These are phyloP conservation scores for Flaveria bidentis DNA, from an alignment of 129 eudicot genomes.

Conservation along the genomic window DNA sequence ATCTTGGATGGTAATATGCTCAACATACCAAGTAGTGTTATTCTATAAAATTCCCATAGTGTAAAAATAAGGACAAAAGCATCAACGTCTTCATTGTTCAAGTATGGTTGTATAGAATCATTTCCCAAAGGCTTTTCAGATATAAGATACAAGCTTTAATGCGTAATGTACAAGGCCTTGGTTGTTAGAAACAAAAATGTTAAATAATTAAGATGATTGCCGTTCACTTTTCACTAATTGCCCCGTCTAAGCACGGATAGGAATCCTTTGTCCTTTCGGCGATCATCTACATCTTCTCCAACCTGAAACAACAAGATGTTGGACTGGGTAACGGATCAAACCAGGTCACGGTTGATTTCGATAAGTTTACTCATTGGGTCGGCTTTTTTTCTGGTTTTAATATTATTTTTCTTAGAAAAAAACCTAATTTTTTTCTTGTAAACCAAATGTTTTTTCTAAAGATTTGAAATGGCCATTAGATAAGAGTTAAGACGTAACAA, in stretches of 20 bases:
- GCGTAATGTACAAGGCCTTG: conserved; percentile 24
- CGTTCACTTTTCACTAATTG: conserved; percentile 43
- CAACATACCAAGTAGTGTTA: too few relatives aligned
- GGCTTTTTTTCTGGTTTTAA: too few relatives aligned
- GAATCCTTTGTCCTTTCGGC: conserved; percentile 80
- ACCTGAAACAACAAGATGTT: conserved; percentile 50
- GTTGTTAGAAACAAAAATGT: conserved; percentile 35
- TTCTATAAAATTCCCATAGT: too few relatives aligned
- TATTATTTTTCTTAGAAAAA: too few relatives aligned
- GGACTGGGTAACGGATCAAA: too few relatives aligned
- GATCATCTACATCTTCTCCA: conserved; percentile 73
- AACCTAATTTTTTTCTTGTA: too few relatives aligned
- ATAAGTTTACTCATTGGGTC: too few relatives aligned
- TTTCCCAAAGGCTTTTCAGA: neutral
- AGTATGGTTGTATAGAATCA: neutral
- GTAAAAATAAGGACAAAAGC: neutral
- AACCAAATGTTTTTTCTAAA: too few relatives aligned
- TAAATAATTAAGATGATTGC: neutral
- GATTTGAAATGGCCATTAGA: too few relatives aligned
- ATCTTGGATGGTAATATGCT: too few relatives aligned
- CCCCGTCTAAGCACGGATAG: conserved; percentile 82
- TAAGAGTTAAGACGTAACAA: too few relatives aligned
- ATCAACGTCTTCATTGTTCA: neutral
- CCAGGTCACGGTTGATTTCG: too few relatives aligned
- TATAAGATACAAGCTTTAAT: conserved; percentile 18